Evolutionary conservation across 257 asterid species (phyloP).

Genomic region (Salvia hispanica): DNA sequence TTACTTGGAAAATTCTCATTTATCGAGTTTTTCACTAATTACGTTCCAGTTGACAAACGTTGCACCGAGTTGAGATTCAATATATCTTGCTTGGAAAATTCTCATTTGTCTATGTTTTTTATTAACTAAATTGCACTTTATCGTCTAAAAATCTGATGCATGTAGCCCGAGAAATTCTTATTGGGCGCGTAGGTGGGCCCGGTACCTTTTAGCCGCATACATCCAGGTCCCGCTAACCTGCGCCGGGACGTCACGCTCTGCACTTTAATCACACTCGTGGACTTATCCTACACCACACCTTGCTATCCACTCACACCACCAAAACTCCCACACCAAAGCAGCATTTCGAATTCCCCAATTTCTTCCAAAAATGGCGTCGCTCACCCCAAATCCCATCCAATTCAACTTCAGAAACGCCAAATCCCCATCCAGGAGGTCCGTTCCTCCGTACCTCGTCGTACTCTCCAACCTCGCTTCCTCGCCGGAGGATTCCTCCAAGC

Average conservation of each 20-base stretch:
- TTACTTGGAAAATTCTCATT: too few relatives aligned
- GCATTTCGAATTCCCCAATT: slow-evolving; percentile 13
- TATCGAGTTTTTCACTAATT: too few relatives aligned
- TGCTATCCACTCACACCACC: slow-evolving; percentile 24
- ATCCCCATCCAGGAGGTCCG: slow-evolving; percentile 26
- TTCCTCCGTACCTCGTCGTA: slow-evolving; percentile 27
- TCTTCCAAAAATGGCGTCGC: slow-evolving; percentile 48
- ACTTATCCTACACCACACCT: slow-evolving; percentile 41
- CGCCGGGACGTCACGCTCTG: slow-evolving; percentile 30
- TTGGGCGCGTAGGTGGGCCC: too few relatives aligned
- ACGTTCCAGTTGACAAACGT: too few relatives aligned
- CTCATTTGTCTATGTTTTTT: too few relatives aligned
- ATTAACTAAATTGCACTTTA: too few relatives aligned
- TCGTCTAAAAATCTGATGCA: too few relatives aligned
- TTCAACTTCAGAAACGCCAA: slow-evolving; percentile 49
- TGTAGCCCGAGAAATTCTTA: too few relatives aligned
- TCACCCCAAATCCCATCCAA: slow-evolving; percentile 46
- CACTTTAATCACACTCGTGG: slow-evolving; percentile 35
- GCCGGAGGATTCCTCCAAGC: slow-evolving; percentile 50
- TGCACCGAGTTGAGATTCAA: too few relatives aligned
- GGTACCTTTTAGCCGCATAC: slow-evolving; percentile 15
- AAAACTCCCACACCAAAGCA: neutral
- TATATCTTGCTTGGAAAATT: too few relatives aligned
- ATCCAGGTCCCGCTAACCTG: slow-evolving; percentile 33
- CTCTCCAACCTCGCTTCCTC: slow-evolving; percentile 46